A percentile compares a stretch with the other conserved stretches of the same genome.
Evolutionary conservation across 2,329 filamentous ascomycete genomes (phyloP).

Genomic region (Sclerotinia borealis): DNA sequence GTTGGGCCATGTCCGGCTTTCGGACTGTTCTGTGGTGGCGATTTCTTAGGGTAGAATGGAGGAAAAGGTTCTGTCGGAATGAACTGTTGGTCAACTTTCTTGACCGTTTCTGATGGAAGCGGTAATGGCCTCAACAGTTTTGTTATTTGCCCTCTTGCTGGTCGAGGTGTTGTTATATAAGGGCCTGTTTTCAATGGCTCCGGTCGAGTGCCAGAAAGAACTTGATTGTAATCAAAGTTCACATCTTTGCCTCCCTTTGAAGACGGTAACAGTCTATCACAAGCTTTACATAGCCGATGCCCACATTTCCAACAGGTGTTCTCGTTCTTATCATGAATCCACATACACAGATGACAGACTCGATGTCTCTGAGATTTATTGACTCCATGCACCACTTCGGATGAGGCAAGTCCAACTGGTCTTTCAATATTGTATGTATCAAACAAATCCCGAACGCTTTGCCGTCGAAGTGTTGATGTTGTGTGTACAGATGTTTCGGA

Average conservation of each 20-base stretch:
- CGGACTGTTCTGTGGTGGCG: not conserved
- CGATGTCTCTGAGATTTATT: slow-evolving; percentile 22
- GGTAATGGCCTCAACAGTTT: not conserved
- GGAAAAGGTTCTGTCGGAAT: not conserved
- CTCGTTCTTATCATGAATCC: slow-evolving; percentile 34
- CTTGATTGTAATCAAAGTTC: not conserved
- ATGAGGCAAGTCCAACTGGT: slow-evolving; percentile 36
- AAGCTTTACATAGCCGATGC: slow-evolving; percentile 45
- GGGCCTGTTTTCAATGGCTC: not conserved
- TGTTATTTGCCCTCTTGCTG: not conserved
- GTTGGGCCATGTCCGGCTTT: not conserved
- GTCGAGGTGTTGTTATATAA: not conserved
- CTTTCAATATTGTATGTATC: slow-evolving; percentile 41
- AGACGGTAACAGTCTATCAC: slow-evolving; percentile 23
- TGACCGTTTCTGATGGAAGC: not conserved
- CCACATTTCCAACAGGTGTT: slow-evolving; percentile 44
- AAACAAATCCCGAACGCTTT: slow-evolving; percentile 44
- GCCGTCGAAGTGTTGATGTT: slow-evolving; percentile 34
- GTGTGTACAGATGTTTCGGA: slow-evolving; percentile 23
- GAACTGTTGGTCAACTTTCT: not conserved
- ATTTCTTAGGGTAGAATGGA: not conserved
- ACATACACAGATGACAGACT: slow-evolving; percentile 47
- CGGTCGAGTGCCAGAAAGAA: not conserved
- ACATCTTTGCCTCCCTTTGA: not conserved
- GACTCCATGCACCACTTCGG: slow-evolving; percentile 13